Conservation (phyloP, 257 asterid genomes). For the Fraxinus americana region DNA sequence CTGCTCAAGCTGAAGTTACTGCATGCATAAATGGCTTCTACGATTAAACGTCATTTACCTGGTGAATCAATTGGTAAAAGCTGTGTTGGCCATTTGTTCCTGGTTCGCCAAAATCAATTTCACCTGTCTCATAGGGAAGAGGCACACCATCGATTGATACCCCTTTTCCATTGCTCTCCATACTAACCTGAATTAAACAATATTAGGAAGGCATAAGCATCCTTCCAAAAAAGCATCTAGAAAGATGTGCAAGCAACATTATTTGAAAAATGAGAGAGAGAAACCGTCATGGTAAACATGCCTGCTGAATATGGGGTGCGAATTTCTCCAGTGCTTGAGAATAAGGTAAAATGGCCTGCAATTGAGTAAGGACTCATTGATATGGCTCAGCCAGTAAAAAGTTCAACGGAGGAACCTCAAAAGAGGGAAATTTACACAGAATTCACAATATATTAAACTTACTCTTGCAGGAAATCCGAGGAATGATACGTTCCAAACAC, state of each 20-base stretch:
- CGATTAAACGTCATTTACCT: conserved; percentile 48
- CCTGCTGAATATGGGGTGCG: conserved; percentile 99
- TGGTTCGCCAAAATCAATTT: conserved; percentile 99
- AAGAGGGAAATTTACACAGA: conserved; percentile 16
- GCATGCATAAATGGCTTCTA: conserved; percentile 11
- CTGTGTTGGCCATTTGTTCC: conserved; percentile 99
- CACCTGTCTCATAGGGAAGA: conserved; percentile 93
- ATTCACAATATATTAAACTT: conserved; percentile 38
- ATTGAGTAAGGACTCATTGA: background rate
- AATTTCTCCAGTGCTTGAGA: conserved; percentile 96
- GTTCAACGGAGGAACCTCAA: conserved; percentile 3
- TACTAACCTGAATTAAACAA: conserved; percentile 71
- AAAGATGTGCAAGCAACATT: conserved; percentile 22
- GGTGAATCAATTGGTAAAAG: conserved; percentile 99
- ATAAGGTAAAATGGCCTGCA: conserved; percentile 97
- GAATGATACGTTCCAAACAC: conserved; percentile 97
- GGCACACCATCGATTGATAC: conserved; percentile 94
- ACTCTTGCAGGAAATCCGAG: conserved; percentile 98
- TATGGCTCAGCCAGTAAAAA: background rate
- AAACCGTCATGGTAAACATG: conserved; percentile 29
- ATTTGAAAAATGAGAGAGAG: conserved; percentile 21
- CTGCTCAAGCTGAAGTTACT: conserved; percentile 1
- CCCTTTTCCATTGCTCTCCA: conserved; percentile 99
- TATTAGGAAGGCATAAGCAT: conserved; percentile 12
- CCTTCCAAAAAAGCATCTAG: background rate